Conservation (phyloP, 805 yeast species). For the Saccharomycopsis fibuligera region DNA sequence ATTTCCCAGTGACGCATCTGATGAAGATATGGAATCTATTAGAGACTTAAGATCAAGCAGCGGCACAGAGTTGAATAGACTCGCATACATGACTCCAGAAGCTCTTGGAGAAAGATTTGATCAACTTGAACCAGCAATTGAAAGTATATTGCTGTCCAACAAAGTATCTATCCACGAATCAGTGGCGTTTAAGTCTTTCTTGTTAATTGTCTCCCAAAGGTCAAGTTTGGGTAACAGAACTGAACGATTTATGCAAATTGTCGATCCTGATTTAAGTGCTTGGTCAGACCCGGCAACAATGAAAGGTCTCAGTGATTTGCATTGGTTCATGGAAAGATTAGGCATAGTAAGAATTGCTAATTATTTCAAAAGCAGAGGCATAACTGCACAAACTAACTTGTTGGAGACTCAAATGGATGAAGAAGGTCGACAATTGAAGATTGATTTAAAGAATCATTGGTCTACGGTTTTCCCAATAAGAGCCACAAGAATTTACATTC, state of each 20-base stretch:
- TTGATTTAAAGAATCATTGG: constrained; percentile 84
- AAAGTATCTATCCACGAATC: constrained; percentile 85
- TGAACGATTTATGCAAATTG: constrained; percentile 76
- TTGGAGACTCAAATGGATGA: constrained; percentile 84
- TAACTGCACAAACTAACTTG: constrained; percentile 69
- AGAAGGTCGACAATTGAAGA: constrained; percentile 69
- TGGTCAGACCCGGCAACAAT: constrained; percentile 93
- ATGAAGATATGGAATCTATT: constrained; percentile 71
- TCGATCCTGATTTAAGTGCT: constrained; percentile 85
- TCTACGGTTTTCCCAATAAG: constrained; percentile 90
- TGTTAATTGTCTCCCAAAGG: constrained; percentile 86
- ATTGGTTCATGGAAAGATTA: constrained; percentile 97
- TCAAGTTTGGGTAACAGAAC: constrained; percentile 41
- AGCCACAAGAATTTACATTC: constrained; percentile 90
- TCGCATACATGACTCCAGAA: constrained; percentile 94
- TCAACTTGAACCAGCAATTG: constrained; percentile 78
- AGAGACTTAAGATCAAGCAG: constrained; percentile 86
- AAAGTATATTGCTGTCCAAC: constrained; percentile 56
- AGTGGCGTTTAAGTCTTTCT: constrained; percentile 87
- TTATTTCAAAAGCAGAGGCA: constrained; percentile 78
- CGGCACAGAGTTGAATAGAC: constrained; percentile 89
- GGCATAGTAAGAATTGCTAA: constrained; percentile 93
- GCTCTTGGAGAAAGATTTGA: constrained; percentile 72
- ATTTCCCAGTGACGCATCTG: constrained; percentile 57
- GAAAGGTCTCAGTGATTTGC: constrained; percentile 81